Base-by-base conservation (phyloP, 208 protist species). In the Leishmania lainsoni region DNA sequence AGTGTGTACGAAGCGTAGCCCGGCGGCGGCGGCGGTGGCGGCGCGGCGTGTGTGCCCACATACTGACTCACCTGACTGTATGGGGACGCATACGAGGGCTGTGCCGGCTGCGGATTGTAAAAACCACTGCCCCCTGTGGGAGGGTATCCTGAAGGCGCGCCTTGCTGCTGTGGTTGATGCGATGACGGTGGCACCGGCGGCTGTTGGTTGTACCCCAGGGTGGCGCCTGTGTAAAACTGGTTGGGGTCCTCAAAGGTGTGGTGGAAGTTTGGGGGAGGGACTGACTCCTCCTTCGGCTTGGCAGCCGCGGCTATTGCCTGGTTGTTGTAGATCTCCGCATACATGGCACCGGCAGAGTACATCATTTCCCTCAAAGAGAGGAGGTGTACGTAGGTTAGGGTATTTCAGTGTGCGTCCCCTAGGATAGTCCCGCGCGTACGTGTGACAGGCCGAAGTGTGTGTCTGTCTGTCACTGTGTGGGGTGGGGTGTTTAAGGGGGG, bases 231-330 rank as follows among this genome's bases (percentile, higher is more conserved):
- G 82, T 87, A 81, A 26, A 80, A 17, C n/a, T 70, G 54, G 5
- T 84, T 83, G 14, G 85, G 81, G 82, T 95, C 89, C 48, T 93
- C 89, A 75, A 94, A 93, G 75, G 81, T 66, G 75, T 93, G 85
- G 70, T 86, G 83, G 4, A 93, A 79, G 52, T 74, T 84, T 16
- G 85, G 87, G 22, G 77, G n/a, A 12, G 86, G 74, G 45, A 49
- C 65, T 0, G 51, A 5, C 56, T 86, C 66, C 32, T 84, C 73
- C 32, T 69, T 80, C 39, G 80, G 70, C 59, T 81, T 85, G 5
- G 75, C 51, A 5, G 83, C 29, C 8, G 70, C 49, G 5, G 74
- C 45, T 5, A 48, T 58, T 22, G 79, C 45, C 63, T 72, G 42
- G 3, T 56, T 22, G 56, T 61, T 51, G 78, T 86, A 82, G 63